These are phyloP conservation scores for Naganishia vaughanmartiniae DNA, from an alignment of 768 basidiomycete species.

Conservation along the genomic window DNA sequence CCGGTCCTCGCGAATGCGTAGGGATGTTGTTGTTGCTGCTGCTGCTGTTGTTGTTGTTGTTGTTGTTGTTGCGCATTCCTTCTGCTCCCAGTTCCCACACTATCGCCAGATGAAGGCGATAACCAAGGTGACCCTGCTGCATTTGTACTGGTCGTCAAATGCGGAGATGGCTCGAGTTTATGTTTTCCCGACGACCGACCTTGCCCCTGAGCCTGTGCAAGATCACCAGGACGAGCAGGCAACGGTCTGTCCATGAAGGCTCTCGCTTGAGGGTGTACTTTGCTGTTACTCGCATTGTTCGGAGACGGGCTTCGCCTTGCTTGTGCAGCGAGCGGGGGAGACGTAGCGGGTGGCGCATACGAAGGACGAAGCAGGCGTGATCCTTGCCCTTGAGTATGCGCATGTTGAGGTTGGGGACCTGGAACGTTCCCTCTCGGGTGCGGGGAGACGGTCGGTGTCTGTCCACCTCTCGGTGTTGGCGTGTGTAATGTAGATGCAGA, in stretches of 20 bases:
- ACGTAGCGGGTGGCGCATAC: neutral
- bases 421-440: neutral
- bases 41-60: neutral
- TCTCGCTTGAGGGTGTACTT: neutral
- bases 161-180: too few relatives aligned
- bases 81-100: neutral
- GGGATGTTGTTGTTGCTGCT: neutral
- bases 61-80: neutral
- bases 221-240: slow-evolving; percentile 12
- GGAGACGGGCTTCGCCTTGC: neutral
- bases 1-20: neutral
- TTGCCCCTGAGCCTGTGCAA: too few relatives aligned
- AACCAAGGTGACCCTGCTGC: too few relatives aligned
- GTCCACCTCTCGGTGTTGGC: neutral
- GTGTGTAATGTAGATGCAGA: neutral
- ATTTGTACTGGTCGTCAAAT: too few relatives aligned
- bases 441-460: neutral
- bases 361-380: neutral
- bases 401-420: neutral
- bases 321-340: neutral
- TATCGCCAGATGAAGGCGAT: neutral
- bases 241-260: slow-evolving; percentile 31
- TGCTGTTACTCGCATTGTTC: neutral
- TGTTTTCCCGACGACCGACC: too few relatives aligned
- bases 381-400: neutral